Evolutionary conservation across 768 basidiomycete genomes (phyloP), one percentile per base, ranked within the genome.

Genomic region (Vishniacozyma victoriae): DNA sequence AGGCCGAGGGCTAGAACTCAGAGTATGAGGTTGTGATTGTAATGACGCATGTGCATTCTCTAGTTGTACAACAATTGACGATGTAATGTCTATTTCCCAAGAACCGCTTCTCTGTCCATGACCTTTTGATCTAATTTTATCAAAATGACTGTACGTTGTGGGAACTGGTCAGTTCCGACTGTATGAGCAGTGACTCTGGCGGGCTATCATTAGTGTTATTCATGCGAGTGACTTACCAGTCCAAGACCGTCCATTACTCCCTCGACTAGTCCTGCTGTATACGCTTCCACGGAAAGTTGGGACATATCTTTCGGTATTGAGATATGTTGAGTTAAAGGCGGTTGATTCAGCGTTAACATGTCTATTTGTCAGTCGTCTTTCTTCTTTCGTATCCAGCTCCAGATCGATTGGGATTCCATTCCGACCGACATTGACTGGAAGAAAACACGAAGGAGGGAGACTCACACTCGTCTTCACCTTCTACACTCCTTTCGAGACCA

Each of bases 301-400:
- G 83, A 87, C 81, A 99, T 83, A 67, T 99, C 95, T 60, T 82
- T 82, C 18, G 95, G 95, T 13, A 97, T 86, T 24, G 90, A 89
- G 52, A 99, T 88, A 57, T 88, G 79, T 50, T 88, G 82, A 54
- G 95, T 92, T 55, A 96, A 78, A 18, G 84, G 80, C 11, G 95
- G 92, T 66, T 92, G 87, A 70, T 99, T 96, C 77, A 96, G 86
- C 51, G 93, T 86, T 56, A 99, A 86, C 95, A 97, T 97, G 73
- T 96, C 90, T 93, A 57, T 25, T 18, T 19, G 12, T 13, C 14
- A n/a, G 24, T 18, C 40, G 9, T 23, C 29, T 33, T 9, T n/a
- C n/a, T n/a, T n/a, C n/a, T n/a, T n/a, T n/a, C n/a, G n/a, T n/a
- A n/a, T n/a, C n/a, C n/a, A n/a, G n/a, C 18, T 16, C 33, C 22